Percentiles rank a stretch among this genome's conserved stretches.
These are phyloP conservation scores for Plasmodium cynomolgi DNA, from an alignment of 169 alveolate species.

Conservation along the genomic window DNA sequence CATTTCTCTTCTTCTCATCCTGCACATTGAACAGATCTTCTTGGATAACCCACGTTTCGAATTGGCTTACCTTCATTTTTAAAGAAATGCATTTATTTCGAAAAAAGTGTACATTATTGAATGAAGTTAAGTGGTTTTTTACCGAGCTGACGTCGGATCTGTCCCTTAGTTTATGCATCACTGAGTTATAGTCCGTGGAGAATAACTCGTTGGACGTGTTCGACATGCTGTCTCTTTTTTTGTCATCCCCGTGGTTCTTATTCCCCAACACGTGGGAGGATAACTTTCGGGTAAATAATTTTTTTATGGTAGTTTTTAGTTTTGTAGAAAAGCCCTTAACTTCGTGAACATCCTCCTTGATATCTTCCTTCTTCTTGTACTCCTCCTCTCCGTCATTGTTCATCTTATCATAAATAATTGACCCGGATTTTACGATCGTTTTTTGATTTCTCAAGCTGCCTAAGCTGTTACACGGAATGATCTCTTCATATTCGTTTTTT, in stretches of 20 bases:
- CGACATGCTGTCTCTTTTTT: not conserved
- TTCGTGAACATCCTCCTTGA: not conserved
- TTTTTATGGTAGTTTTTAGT: conserved; percentile 56
- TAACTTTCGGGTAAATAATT: conserved; percentile 47
- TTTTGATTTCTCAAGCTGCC: not conserved
- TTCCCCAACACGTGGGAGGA: conserved; percentile 1
- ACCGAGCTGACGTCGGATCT: not conserved
- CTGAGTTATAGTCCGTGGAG: not conserved
- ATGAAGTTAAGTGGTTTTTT: not conserved
- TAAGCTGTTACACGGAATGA: not conserved
- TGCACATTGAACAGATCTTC: conserved; percentile 21
- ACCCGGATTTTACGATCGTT: not conserved
- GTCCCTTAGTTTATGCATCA: not conserved
- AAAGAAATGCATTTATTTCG: conserved; percentile 1
- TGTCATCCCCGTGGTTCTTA: not conserved
- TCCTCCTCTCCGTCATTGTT: not conserved
- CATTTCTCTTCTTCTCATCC: not conserved
- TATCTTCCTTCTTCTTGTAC: conserved; percentile 20
- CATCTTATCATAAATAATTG: conserved; percentile 3
- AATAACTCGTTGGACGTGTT: not conserved
- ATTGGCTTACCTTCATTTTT: conserved; percentile 11
- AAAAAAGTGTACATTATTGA: not conserved
- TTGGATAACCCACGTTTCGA: conserved; percentile 58
- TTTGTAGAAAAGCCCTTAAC: conserved; percentile 39
- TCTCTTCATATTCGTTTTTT: conserved; percentile 12